Conservation (phyloP, 352 stramenopile species). For the Globisporangium solare region DNA sequence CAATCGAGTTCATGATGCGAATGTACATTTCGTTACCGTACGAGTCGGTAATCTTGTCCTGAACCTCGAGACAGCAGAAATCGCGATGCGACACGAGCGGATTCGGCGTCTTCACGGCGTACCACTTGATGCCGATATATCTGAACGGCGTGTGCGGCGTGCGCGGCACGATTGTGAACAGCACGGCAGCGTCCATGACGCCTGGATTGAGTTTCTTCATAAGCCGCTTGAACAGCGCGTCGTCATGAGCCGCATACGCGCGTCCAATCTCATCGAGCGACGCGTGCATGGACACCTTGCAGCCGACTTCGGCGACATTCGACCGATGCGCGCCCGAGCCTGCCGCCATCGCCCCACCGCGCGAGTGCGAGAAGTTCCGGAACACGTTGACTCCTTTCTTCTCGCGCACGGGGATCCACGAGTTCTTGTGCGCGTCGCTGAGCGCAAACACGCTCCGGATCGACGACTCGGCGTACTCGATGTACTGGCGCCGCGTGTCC, state of each 20-base stretch:
- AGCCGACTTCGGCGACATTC: slow-evolving; percentile 75
- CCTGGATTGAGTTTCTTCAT: slow-evolving; percentile 78
- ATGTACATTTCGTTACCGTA: slow-evolving; percentile 86
- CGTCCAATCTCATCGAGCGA: slow-evolving; percentile 72
- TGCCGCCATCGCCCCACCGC: slow-evolving; percentile 3
- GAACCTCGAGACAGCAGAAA: slow-evolving; percentile 83
- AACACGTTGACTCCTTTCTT: slow-evolving; percentile 81
- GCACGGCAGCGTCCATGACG: slow-evolving; percentile 74
- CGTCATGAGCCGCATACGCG: slow-evolving; percentile 75
- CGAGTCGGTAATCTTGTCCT: slow-evolving; percentile 81
- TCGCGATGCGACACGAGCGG: slow-evolving; percentile 79
- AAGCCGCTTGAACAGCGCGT: slow-evolving; percentile 67
- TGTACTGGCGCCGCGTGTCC: slow-evolving; percentile 68
- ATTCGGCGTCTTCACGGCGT: slow-evolving; percentile 76
- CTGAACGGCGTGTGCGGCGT: slow-evolving; percentile 63
- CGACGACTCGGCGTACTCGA: slow-evolving; percentile 75
- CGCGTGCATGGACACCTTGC: slow-evolving; percentile 59
- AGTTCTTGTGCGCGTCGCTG: slow-evolving; percentile 76
- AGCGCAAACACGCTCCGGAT: slow-evolving; percentile 83
- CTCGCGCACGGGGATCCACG: slow-evolving; percentile 80
- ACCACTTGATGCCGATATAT: slow-evolving; percentile 89
- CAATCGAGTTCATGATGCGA: slow-evolving; percentile 76
- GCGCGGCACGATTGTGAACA: slow-evolving; percentile 74
- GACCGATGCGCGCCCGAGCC: slow-evolving; percentile 59
- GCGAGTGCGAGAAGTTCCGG: slow-evolving; percentile 67